phyloP scores from a whole-genome alignment of 2,329 filamentous ascomycete species.

The Leptographium galeiforme region DNA sequence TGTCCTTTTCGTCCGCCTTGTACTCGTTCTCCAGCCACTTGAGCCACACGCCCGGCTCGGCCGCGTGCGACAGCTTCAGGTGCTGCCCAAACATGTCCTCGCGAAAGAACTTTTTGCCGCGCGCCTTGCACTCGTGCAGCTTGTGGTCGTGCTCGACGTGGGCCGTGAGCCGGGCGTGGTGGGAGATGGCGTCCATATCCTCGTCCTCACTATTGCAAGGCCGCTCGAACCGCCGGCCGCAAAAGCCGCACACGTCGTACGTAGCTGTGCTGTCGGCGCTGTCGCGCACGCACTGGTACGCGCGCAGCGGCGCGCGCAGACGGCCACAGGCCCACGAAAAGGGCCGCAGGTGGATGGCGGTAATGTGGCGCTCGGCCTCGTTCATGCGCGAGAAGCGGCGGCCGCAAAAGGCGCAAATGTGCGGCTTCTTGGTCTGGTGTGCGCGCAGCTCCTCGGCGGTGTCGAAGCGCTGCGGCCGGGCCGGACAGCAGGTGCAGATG shows the following conservation, averaged over 20 bases:
- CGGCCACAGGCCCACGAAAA: conserved; percentile 12
- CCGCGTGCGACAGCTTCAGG: conserved; percentile 11
- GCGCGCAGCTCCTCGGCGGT: conserved; percentile 9
- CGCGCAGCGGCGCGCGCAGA: conserved; percentile 5
- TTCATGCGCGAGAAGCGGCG: conserved; percentile 13
- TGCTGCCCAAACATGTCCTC: conserved; percentile 14
- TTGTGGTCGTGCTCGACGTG: conserved; percentile 11
- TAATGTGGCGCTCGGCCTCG: conserved; percentile 13
- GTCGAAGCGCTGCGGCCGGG: conserved; percentile 10
- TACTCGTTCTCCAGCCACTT: conserved; percentile 12
- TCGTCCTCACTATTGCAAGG: too few relatives aligned
- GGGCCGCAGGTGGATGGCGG: conserved; percentile 11
- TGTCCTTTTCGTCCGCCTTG: conserved; percentile 9
- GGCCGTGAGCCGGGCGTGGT: background rate
- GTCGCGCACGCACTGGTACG: conserved; percentile 9
- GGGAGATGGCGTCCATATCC: too few relatives aligned
- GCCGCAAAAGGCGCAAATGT: conserved; percentile 12
- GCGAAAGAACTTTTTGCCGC: conserved; percentile 11
- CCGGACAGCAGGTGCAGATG: conserved; percentile 11
- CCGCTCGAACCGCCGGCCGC: conserved; percentile 8
- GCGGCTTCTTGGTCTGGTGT: conserved; percentile 12
- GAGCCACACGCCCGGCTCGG: conserved; percentile 12
- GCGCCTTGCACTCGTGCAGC: conserved; percentile 10
- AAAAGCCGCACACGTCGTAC: conserved; percentile 11
- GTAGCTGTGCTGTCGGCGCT: background rate